Evolutionary conservation across 75 land plant genomes (phyloP).

Genomic region (Pinus tabuliformis): DNA sequence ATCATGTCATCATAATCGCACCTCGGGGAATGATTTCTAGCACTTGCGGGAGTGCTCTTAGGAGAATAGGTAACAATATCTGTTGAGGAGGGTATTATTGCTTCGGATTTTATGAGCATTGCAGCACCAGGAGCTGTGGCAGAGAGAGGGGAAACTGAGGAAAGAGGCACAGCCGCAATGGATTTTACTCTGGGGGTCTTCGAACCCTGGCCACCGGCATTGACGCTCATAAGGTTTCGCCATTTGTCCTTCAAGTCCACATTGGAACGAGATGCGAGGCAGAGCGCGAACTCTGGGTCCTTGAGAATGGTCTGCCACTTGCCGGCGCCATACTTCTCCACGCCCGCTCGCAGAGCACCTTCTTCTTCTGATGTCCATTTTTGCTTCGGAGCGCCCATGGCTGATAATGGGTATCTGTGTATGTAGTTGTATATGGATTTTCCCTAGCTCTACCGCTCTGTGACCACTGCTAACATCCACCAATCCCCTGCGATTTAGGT

Average conservation of each 20-base stretch:
- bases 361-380: slow-evolving; percentile 79
- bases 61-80: slow-evolving; percentile 3
- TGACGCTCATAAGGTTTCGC: slow-evolving; percentile 52
- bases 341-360: slow-evolving; percentile 54
- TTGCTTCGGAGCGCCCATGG: slow-evolving; percentile 71
- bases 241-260: slow-evolving; percentile 91
- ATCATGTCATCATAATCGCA: slow-evolving; percentile 68
- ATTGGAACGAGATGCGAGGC: slow-evolving; percentile 61
- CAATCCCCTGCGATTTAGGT: no score
- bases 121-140: not conserved
- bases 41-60: not conserved
- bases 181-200: slow-evolving; percentile 14
- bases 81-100: slow-evolving; percentile 5
- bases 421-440: no score
- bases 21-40: not conserved
- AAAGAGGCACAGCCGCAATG: slow-evolving; percentile 4
- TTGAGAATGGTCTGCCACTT: slow-evolving; percentile 68
- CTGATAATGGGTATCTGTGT: no score
- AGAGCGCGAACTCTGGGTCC: slow-evolving; percentile 53
- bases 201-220: slow-evolving; percentile 56
- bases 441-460: no score
- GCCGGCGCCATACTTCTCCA: slow-evolving; percentile 64
- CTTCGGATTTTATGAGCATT: no score
- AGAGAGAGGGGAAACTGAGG: slow-evolving; percentile 5
- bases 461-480: no score